Base-by-base conservation (phyloP, 2,329 filamentous ascomycete genomes). In the Botrytis fabae region DNA sequence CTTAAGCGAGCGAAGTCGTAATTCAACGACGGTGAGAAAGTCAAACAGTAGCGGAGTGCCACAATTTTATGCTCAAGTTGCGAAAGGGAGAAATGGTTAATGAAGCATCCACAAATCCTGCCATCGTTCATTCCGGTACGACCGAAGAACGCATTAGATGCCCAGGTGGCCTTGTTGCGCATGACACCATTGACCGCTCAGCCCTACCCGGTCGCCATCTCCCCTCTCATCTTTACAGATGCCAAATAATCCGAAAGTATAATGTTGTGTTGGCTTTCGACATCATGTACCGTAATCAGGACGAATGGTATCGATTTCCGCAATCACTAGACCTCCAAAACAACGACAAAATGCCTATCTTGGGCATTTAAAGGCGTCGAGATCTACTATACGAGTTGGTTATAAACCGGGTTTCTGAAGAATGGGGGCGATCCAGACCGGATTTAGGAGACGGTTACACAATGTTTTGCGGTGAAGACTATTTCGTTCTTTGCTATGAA, bases 141-240 rank as follows among this genome's bases (percentile, higher is more conserved):
- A 69, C 59, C 66, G 65, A 73, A 70, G 48, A 69, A 57, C 46
- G 62, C 71, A 61, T 60, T 51, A 59, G 68, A 46, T 62, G 38
- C 61, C 62, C 42, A 59, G 63, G 25, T 59, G 25, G 46, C 48
- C 64, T 65, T 35, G 42, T 38, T 75, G 69, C 73, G 74, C 68
- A 73, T 74, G 71, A 70, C 63, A 65, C 51, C 59, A 70, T 62
- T 71, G 68, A 72, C 68, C 62, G 46, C 73, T 77, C 76, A 77
- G 76, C 76, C 76, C 75, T 77, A 77, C 76, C 76, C 76, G 76
- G 74, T 69, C 68, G 62, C 62, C 61, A 64, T 48, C 51, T 63
- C 62, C 44, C 60, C 63, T 61, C 69, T 65, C 51, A 65, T 62
- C 54, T 42, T n/a, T 66, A 68, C 64, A 72, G 62, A 35, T 72